These are phyloP conservation scores for Inonotus hispidus DNA, from an alignment of 1,284 basidiomycete genomes.

Conservation along the genomic window DNA sequence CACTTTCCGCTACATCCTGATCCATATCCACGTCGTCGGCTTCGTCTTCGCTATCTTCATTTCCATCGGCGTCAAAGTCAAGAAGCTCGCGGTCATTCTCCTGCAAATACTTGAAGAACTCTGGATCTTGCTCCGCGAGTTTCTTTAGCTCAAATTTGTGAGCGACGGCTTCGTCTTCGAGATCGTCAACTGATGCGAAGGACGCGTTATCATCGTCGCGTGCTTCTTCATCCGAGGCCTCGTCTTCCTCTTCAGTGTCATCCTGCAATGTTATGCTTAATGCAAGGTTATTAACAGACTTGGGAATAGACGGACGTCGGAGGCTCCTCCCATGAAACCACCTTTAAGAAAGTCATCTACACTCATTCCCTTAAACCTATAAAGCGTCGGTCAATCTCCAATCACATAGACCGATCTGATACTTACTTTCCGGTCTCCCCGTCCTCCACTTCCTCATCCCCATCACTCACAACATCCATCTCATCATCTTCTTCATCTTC, in stretches of 20 bases:
- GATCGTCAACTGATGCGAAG: constrained; percentile 71
- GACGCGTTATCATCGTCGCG: constrained; percentile 59
- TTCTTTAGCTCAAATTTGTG: constrained; percentile 85
- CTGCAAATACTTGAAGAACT: constrained; percentile 97
- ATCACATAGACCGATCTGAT: not conserved
- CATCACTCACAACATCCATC: not conserved
- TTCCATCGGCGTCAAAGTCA: constrained; percentile 55
- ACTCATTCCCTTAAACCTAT: constrained; percentile 53
- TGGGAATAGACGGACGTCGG: constrained; percentile 38
- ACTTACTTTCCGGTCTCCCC: constrained; percentile 26
- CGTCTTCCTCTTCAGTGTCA: constrained; percentile 28
- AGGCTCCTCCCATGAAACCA: constrained; percentile 63
- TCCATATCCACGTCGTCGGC: constrained; percentile 28
- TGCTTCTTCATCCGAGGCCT: constrained; percentile 35
- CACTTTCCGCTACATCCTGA: constrained; percentile 33
- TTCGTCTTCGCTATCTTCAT: constrained; percentile 36
- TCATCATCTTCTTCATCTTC: constrained; percentile 29
- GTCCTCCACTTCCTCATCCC: constrained; percentile 4
- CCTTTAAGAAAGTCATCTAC: constrained; percentile 81
- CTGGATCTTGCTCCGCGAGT: constrained; percentile 92
- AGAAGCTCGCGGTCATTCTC: constrained; percentile 92
- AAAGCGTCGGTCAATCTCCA: not conserved
- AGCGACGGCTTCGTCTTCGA: constrained; percentile 67
- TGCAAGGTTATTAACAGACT: constrained; percentile 24
- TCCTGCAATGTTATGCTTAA: constrained; percentile 12